phyloP scores from a whole-genome alignment of 768 basidiomycete species.

The Boletus rex-veris region DNA sequence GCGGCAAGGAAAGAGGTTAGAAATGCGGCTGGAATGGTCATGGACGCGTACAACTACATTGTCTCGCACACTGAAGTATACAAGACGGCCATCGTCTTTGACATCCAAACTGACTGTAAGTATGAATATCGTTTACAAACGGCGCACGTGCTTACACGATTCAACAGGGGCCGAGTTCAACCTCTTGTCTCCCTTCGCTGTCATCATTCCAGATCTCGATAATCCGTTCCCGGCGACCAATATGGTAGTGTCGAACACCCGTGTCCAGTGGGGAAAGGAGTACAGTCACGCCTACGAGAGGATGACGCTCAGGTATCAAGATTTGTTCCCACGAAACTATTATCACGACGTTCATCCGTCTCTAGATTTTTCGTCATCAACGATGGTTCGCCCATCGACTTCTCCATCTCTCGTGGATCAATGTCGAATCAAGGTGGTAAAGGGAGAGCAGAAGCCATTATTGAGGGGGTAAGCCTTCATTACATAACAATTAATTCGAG shows the following conservation, averaged over 20 bases:
- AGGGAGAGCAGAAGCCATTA: neutral
- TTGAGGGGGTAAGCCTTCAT: neutral
- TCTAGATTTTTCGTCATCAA: constrained; percentile 4
- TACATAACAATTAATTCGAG: neutral
- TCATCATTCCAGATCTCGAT: neutral
- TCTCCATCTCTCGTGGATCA: constrained; percentile 4
- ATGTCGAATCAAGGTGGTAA: too few species aligned
- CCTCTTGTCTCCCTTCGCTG: constrained; percentile 5
- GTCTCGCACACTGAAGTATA: neutral
- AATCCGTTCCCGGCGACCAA: neutral
- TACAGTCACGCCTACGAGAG: neutral
- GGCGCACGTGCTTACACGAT: neutral
- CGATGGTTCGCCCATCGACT: constrained; percentile 6
- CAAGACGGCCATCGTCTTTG: neutral
- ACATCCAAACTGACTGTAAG: constrained; percentile 11
- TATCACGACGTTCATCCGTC: neutral
- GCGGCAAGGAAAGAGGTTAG: neutral
- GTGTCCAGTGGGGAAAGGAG: constrained; percentile 11
- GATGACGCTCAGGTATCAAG: constrained; percentile 2
- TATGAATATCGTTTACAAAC: neutral
- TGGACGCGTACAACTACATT: constrained; percentile 4
- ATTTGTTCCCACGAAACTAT: too few species aligned
- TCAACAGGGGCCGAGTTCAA: constrained; percentile 8
- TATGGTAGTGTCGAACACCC: constrained; percentile 5
- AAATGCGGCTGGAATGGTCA: constrained; percentile 1